Evolutionary conservation across 805 yeast species (phyloP).

Genomic region (Diddensiella santjacobensis): DNA sequence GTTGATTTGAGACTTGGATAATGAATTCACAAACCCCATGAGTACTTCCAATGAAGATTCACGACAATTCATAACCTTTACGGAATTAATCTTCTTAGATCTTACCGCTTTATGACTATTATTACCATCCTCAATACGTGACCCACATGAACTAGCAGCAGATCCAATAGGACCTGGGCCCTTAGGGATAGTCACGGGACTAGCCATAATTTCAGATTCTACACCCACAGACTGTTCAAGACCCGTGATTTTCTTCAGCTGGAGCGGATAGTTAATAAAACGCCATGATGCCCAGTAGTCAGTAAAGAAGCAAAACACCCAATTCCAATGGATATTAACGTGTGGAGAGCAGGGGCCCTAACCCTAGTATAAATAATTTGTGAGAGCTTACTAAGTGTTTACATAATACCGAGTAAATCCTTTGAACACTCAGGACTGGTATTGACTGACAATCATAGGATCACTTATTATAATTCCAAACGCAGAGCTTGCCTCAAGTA

Average conservation of each 20-base stretch:
- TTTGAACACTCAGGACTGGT: too few relatives aligned
- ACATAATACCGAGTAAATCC: too few relatives aligned
- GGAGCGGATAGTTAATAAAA: background rate
- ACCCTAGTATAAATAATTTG: too few relatives aligned
- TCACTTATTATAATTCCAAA: too few relatives aligned
- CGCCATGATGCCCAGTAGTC: background rate
- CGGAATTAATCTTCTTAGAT: background rate
- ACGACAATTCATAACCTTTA: background rate
- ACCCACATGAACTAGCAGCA: background rate
- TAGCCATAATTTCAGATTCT: background rate
- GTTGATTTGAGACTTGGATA: conserved; percentile 19
- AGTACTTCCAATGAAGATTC: background rate
- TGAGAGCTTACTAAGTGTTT: too few relatives aligned
- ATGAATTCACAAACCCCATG: conserved; percentile 8
- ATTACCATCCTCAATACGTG: background rate
- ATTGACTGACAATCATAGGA: too few relatives aligned
- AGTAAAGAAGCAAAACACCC: too few relatives aligned
- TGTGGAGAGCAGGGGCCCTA: too few relatives aligned
- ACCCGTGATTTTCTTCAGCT: background rate
- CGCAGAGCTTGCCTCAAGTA: too few relatives aligned
- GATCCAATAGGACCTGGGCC: background rate
- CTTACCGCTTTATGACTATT: background rate
- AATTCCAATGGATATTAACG: too few relatives aligned
- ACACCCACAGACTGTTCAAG: background rate
- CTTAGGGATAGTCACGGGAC: background rate